Evolutionary conservation across 495 filamentous ascomycete genomes (phyloP), one percentile per base, ranked within the genome.

Genomic region (Neurospora sp.): DNA sequence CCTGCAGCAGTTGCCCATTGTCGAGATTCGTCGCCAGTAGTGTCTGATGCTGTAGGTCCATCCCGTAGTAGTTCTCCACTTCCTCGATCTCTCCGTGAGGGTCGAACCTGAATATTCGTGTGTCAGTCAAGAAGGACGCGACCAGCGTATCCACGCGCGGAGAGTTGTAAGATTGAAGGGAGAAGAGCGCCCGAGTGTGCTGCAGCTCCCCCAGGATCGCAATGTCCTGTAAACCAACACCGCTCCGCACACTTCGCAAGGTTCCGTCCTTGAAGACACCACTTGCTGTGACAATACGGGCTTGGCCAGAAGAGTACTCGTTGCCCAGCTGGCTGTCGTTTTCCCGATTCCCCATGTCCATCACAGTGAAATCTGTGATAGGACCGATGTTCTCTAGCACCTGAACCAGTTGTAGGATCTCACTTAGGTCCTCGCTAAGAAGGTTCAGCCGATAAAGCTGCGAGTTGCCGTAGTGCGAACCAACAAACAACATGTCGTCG

Each of bases 301-400:
- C 94, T 83, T 98, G 96, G 1, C 96, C 96, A 6, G 95, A 97
- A 0, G 94, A 97, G 74, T 83, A 98, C 78, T 96, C 94, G 75
- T 96, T 96, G 0, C 88, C 90, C 44, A 92, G 89, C 37, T 89
- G 82, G 41, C 79, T 90, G 74, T 95, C 93, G 66, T 89, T 89
- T 70, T 90, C 88, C 37, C 93, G 87, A 74, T 91, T 94, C 0
- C 94, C 94, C 85, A 98, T 90, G 78, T 98, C 95, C 92, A 98
- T 96, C 12, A 98, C 89, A 6, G 91, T 91, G 71, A 98, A 97
- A 78, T 99, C 96, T 16, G 97, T 81, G 59, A 98, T 92, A 2
- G 96, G 96, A 0, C 92, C 94, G 79, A 97, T 92, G 77, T 96
- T 98, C 11, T 89, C 82, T 71, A 98, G 82, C 0, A 89, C 92